Evolutionary conservation across 208 protist species (phyloP).

Genomic region (Leishmania martiniquensis): DNA sequence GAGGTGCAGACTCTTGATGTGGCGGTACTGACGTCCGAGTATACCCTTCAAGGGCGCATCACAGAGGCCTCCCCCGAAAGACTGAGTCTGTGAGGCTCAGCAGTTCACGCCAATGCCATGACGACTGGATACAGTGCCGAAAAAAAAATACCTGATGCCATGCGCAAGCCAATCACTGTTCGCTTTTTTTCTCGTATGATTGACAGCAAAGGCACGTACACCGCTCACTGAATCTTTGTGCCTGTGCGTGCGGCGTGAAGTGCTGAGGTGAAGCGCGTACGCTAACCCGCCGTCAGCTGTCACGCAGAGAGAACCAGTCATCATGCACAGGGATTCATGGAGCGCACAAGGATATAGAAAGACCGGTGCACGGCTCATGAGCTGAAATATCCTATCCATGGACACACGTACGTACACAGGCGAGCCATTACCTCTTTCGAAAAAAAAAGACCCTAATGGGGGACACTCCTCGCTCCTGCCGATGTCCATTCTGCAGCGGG

Average conservation of each 20-base stretch:
- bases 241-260: too few relatives aligned
- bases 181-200: not conserved
- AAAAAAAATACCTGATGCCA: not conserved
- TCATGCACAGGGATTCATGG: too few relatives aligned
- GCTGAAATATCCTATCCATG: not conserved
- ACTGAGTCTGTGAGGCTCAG: not conserved
- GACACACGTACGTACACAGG: not conserved
- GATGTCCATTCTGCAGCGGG: not conserved
- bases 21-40: not conserved
- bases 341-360: too few relatives aligned
- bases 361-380: not conserved
- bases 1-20: not conserved
- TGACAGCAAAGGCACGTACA: not conserved
- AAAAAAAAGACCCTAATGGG: too few relatives aligned
- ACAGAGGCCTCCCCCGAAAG: not conserved
- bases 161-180: not conserved
- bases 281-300: too few relatives aligned
- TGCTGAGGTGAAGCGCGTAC: too few relatives aligned
- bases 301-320: too few relatives aligned
- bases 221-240: not conserved
- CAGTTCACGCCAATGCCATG: not conserved
- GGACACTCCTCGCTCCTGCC: not conserved
- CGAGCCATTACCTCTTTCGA: not conserved
- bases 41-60: not conserved
- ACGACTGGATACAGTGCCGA: not conserved